These are phyloP conservation scores for Mediolabrus comicus DNA, from an alignment of 108 stramenopile genomes.

Conservation along the genomic window DNA sequence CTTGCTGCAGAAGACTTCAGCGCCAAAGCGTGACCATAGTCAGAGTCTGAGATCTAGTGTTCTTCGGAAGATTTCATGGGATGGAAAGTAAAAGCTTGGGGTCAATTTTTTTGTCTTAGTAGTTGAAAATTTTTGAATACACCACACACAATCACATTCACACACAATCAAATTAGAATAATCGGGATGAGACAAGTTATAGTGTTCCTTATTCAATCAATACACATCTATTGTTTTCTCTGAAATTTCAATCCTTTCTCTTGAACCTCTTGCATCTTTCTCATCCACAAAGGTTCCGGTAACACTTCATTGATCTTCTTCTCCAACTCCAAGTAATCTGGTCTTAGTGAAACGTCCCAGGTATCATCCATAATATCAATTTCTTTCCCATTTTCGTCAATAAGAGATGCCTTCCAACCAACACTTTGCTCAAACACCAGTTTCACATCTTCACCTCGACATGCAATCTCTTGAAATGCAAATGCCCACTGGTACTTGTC, in stretches of 20 bases:
- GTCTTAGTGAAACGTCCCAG: conserved; percentile 34
- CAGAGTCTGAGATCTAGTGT: background rate
- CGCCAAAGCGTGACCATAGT: too few relatives aligned
- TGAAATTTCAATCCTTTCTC: conserved; percentile 70
- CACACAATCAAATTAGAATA: too few relatives aligned
- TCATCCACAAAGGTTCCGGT: conserved; percentile 72
- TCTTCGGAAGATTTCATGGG: background rate
- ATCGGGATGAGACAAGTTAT: background rate
- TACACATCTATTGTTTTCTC: conserved; percentile 8
- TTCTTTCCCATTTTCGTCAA: conserved; percentile 47
- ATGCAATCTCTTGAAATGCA: conserved; percentile 71
- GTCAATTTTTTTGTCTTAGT: too few relatives aligned
- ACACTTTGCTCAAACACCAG: conserved; percentile 53
- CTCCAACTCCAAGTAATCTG: conserved; percentile 53
- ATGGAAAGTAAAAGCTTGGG: too few relatives aligned
- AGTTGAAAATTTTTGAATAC: background rate
- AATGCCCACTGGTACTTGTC: conserved; percentile 57
- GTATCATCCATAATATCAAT: conserved; percentile 39
- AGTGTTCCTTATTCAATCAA: background rate
- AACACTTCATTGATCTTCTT: conserved; percentile 63
- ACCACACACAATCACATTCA: too few relatives aligned
- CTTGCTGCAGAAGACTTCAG: background rate
- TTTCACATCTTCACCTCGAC: conserved; percentile 69
- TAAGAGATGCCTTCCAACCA: conserved; percentile 54
- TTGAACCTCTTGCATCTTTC: conserved; percentile 63